Conservation (phyloP, 148 eudicot species). For the Pouteria glomerata region DNA sequence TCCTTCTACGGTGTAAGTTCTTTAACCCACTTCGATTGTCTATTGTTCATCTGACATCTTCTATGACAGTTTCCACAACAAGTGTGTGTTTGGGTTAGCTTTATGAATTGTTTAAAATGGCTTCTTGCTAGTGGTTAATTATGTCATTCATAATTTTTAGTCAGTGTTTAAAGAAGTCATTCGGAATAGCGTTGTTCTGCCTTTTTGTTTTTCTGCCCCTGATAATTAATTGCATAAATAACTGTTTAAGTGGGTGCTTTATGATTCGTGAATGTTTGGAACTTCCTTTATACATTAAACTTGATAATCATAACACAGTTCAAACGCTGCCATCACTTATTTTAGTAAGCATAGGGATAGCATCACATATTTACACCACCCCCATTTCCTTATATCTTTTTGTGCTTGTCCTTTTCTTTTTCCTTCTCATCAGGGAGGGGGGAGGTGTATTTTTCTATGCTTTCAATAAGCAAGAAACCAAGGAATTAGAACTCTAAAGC, state of each 20-base stretch:
- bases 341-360: too few relatives aligned
- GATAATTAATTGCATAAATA: background rate
- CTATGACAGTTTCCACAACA: background rate
- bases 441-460: background rate
- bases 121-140: background rate
- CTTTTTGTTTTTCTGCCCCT: background rate
- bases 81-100: too few relatives aligned
- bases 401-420: too few relatives aligned
- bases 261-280: background rate
- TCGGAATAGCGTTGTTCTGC: background rate
- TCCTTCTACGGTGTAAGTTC: conserved; percentile 95
- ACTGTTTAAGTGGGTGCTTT: background rate
- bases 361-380: background rate
- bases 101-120: too few relatives aligned
- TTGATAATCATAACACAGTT: too few relatives aligned
- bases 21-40: conserved; percentile 10
- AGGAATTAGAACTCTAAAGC: background rate
- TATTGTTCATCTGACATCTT: background rate
- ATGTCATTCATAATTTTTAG: background rate
- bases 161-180: background rate
- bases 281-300: background rate
- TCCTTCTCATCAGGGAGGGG: background rate
- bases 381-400: background rate
- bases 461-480: background rate
- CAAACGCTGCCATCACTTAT: too few relatives aligned